Base-by-base conservation (phyloP, 192 early-diverging fungal species). In the Gigaspora rosea region DNA sequence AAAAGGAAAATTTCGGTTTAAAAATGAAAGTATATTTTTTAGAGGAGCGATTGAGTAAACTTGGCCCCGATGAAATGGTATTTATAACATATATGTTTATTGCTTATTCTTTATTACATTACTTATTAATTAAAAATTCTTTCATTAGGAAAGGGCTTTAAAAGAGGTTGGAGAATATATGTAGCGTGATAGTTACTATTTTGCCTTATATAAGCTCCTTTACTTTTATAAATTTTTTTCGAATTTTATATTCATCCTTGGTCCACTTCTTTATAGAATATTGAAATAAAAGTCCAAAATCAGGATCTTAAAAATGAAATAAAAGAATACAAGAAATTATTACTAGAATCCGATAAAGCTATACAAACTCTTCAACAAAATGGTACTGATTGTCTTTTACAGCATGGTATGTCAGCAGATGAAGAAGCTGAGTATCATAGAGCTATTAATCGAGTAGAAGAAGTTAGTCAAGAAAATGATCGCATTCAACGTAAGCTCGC, bases 1-100 rank as follows among this genome's bases (percentile, higher is more conserved):
- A 86, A 32, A 87, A 90, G 64, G 85, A 89, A 11, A 86, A 82
- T 48, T 89, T 88, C 72, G 76, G 81, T 56, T 79, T 90, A 41
- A 88, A 90, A 69, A 56, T 90, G 51, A 83, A 86, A 46, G 78
- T 88, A 4, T 89, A 84, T 67, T 87, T 79, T 76, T 68, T 90
- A 54, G 85, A 90, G 65, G 84, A 87, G 41, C 77, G 82, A 18
- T 35, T 87, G 35, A 81, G 78, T 33, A 81, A 89, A 59, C 49
- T 86, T 35, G 86, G 85, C 16, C 88, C 88, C 3, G 88, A 88
- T 50, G 82, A 85, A 75, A 82, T 81, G 22, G 88, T 18, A 56
- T 12, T 18, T 56, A n/a, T 56, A 41, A 41, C 7, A 7, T 41
- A 0, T 41, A 41, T 41, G 2, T 7, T 41, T 7, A 41, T 41